A percentile compares a stretch with the other conserved stretches of the same genome.
Conservation (phyloP, 2,329 filamentous ascomycete genomes). For the Cordyceps cateniannulata region DNA sequence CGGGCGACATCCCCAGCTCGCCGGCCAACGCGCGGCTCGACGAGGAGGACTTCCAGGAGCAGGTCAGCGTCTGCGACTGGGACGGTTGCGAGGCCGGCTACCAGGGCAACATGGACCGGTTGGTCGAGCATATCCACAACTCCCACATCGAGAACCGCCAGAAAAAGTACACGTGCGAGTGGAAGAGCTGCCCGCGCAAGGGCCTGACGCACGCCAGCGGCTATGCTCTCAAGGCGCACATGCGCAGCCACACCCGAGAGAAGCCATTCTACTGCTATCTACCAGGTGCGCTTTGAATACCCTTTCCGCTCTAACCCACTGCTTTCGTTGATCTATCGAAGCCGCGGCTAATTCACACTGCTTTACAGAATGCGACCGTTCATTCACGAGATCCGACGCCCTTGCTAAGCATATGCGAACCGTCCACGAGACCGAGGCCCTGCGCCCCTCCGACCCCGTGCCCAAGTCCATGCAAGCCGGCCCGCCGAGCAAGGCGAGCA, state of each 20-base stretch:
- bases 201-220: conserved; percentile 89
- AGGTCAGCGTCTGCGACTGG: conserved; percentile 74
- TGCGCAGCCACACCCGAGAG: conserved; percentile 95
- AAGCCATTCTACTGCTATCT: conserved; percentile 97
- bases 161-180: conserved; percentile 98
- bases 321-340: too few species aligned
- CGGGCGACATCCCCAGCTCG: conserved; percentile 73
- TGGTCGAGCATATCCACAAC: conserved; percentile 81
- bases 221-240: conserved; percentile 93
- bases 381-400: conserved; percentile 92
- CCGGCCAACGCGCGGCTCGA: conserved; percentile 60
- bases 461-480: conserved; percentile 59
- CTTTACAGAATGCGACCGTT: conserved; percentile 80
- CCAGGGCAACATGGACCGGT: conserved; percentile 70
- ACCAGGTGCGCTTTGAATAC: conserved; percentile 59
- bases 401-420: conserved; percentile 98
- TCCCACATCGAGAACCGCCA: conserved; percentile 89
- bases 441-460: conserved; percentile 71
- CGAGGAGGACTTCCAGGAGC: conserved; percentile 69
- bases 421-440: conserved; percentile 91
- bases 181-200: conserved; percentile 83
- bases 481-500: conserved; percentile 39
- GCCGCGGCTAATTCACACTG: conserved; percentile 13
- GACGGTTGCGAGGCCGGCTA: conserved; percentile 67
- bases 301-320: neutral